A percentile compares a stretch with the other conserved stretches of the same genome.
Conservation (phyloP, 1,284 basidiomycete genomes). For the Phylloporus sp. region DNA sequence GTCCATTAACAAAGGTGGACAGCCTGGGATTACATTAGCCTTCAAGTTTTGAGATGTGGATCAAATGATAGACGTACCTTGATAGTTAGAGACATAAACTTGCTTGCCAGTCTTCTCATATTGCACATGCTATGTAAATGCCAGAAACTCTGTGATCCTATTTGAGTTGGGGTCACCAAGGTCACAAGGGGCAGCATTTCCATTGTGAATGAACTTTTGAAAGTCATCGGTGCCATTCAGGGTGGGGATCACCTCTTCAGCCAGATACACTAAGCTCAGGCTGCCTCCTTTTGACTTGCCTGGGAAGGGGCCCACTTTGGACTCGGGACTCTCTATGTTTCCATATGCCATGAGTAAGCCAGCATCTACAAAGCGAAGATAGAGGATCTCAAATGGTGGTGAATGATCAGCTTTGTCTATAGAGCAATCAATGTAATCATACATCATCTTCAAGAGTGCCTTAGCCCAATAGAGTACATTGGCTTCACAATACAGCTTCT, state of each 20-base stretch:
- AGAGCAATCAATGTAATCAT: neutral
- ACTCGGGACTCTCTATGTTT: too few species aligned
- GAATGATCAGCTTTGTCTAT: too few species aligned
- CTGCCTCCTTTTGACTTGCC: too few species aligned
- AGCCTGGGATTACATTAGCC: neutral
- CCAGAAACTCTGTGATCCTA: neutral
- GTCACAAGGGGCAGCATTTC: neutral
- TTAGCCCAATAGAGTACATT: neutral
- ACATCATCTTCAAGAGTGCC: neutral
- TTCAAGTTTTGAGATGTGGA: neutral
- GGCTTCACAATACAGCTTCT: neutral
- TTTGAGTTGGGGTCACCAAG: neutral
- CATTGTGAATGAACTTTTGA: neutral
- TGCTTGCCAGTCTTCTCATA: neutral
- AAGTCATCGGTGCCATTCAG: too few species aligned
- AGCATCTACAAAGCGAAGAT: too few species aligned
- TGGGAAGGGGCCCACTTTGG: too few species aligned
- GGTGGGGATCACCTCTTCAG: neutral
- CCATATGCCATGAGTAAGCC: too few species aligned
- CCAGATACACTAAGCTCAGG: too few species aligned
- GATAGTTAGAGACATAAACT: neutral
- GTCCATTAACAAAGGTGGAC: neutral
- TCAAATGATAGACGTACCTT: neutral
- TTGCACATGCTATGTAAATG: neutral
- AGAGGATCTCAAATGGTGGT: too few species aligned